Conservation (phyloP, 164 flowering plant species). For the Echeveria elegans region DNA sequence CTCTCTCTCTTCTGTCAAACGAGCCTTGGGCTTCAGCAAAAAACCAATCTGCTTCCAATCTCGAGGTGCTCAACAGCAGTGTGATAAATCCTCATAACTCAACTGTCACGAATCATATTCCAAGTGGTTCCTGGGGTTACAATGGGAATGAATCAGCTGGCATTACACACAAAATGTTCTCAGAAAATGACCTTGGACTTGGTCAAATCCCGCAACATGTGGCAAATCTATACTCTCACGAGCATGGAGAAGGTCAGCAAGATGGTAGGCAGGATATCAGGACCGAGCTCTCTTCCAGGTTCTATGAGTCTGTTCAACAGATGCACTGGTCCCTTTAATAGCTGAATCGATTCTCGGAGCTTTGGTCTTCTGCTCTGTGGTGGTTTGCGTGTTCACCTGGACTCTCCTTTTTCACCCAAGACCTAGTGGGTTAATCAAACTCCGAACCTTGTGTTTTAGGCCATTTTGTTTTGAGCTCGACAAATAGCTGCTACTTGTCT, state of each 20-base stretch:
- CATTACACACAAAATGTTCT: constrained; percentile 27
- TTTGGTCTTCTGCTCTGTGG: not conserved
- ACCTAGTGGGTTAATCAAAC: not conserved
- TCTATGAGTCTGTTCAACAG: constrained; percentile 29
- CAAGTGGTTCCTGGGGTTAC: constrained; percentile 36
- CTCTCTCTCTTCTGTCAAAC: constrained; percentile 99
- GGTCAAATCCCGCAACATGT: constrained; percentile 32
- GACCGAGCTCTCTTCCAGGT: constrained; percentile 30
- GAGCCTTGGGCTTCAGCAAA: constrained; percentile 49
- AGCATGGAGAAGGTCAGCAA: constrained; percentile 13
- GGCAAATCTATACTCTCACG: not conserved
- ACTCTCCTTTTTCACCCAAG: not conserved
- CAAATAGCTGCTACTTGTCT: not conserved
- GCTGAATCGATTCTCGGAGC: not conserved
- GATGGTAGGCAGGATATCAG: constrained; percentile 39
- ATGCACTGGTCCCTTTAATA: constrained; percentile 46
- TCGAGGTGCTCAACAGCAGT: constrained; percentile 17
- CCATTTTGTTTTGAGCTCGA: not conserved
- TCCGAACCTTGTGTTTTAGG: not conserved
- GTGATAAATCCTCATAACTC: constrained; percentile 23
- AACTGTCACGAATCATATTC: constrained; percentile 20
- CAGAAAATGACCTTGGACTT: constrained; percentile 25
- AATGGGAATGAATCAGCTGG: constrained; percentile 29
- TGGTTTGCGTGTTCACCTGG: not conserved
- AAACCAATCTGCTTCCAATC: constrained; percentile 25